Conservation (phyloP, 2,329 filamentous ascomycete species). For the Fusarium algeriense region DNA sequence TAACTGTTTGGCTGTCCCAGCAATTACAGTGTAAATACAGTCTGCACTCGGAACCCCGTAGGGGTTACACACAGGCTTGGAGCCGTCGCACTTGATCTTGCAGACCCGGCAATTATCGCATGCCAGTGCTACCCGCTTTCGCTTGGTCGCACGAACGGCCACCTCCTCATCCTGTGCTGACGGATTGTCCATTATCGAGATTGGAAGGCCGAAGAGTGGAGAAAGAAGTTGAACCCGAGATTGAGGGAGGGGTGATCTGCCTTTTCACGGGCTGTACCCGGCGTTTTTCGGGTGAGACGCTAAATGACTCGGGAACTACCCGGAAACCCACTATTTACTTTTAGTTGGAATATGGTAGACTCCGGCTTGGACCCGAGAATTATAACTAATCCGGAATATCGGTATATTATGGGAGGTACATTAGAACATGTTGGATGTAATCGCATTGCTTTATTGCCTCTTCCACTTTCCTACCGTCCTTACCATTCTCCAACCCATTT, state of each 20-base stretch:
- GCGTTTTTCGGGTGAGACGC: not conserved
- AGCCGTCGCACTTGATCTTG: slow-evolving; percentile 7
- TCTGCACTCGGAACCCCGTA: not conserved
- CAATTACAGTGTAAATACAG: not conserved
- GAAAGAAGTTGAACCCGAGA: not conserved
- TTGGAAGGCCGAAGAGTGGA: not conserved
- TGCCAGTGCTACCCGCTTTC: slow-evolving; percentile 7
- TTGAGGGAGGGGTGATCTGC: not conserved
- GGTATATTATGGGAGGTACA: too few relatives aligned
- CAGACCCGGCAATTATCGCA: slow-evolving; percentile 11
- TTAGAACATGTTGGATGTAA: too few relatives aligned
- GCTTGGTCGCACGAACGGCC: slow-evolving; percentile 6
- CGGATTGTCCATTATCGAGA: too few relatives aligned
- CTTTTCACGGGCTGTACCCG: slow-evolving; percentile 6
- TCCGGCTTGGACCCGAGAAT: too few relatives aligned
- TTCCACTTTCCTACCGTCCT: too few relatives aligned
- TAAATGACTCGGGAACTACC: slow-evolving; percentile 8
- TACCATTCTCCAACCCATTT: too few relatives aligned
- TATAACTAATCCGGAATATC: too few relatives aligned
- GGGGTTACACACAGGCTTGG: not conserved
- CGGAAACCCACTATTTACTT: too few relatives aligned
- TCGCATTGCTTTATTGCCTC: too few relatives aligned
- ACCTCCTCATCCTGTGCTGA: not conserved
- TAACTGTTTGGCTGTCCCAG: not conserved
- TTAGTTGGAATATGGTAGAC: too few relatives aligned